Conservation (phyloP, 2,329 filamentous ascomycete genomes). For the Geosmithia flava region DNA sequence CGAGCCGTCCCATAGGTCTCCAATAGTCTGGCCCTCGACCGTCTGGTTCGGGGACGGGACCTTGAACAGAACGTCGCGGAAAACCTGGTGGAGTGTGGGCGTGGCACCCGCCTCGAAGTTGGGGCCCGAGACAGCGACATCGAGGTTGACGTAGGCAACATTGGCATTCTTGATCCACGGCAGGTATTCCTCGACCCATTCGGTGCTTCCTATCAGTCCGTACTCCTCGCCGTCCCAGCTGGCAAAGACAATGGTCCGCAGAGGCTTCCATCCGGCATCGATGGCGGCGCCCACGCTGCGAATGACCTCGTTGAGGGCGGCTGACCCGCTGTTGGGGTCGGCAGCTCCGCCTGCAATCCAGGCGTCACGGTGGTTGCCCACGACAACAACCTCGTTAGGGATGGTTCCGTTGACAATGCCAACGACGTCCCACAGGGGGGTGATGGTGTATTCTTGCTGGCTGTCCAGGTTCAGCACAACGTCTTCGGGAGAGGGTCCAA, state of each 20-base stretch:
- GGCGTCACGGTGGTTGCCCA: constrained; percentile 88
- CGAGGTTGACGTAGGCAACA: constrained; percentile 78
- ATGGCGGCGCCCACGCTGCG: constrained; percentile 62
- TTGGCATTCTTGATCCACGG: constrained; percentile 65
- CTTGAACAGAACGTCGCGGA: constrained; percentile 51
- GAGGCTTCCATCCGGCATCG: constrained; percentile 43
- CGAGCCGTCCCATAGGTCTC: constrained; percentile 50
- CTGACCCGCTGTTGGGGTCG: constrained; percentile 74
- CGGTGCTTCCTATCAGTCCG: constrained; percentile 72
- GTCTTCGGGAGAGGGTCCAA: constrained; percentile 67
- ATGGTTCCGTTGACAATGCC: constrained; percentile 84
- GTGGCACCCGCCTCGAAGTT: constrained; percentile 55
- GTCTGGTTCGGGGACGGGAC: constrained; percentile 69
- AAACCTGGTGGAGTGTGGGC: constrained; percentile 61
- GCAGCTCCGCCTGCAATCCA: constrained; percentile 79
- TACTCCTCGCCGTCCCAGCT: constrained; percentile 81
- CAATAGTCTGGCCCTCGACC: constrained; percentile 56
- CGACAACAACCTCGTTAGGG: constrained; percentile 70
- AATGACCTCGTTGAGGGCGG: constrained; percentile 67
- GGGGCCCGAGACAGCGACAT: constrained; percentile 57
- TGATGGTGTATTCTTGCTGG: constrained; percentile 70
- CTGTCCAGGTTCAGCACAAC: constrained; percentile 64
- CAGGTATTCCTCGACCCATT: constrained; percentile 86
- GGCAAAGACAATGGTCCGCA: constrained; percentile 84
- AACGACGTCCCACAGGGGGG: constrained; percentile 82